Conservation (phyloP, 257 asterid genomes). For the Voacanga thouarsii region DNA sequence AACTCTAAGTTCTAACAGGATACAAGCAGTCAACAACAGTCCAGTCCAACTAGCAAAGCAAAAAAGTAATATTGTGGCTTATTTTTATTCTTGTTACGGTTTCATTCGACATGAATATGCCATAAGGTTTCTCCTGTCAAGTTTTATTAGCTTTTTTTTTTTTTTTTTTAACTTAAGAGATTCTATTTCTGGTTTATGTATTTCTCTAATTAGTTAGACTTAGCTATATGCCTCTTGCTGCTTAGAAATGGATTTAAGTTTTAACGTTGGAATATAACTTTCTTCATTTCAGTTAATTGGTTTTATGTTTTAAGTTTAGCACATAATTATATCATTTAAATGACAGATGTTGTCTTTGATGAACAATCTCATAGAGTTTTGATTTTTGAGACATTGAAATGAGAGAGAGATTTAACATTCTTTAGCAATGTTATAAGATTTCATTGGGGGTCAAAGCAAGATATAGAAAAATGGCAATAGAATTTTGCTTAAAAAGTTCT, state of each 20-base stretch:
- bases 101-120: neutral
- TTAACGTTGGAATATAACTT: too few relatives aligned
- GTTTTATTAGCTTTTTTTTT: neutral
- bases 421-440: too few relatives aligned
- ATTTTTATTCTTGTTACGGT: too few relatives aligned
- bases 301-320: neutral
- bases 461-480: neutral
- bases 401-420: neutral
- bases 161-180: too few relatives aligned
- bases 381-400: neutral
- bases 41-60: slow-evolving; percentile 34
- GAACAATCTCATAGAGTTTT: neutral
- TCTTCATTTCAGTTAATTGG: neutral
- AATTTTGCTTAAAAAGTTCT: neutral
- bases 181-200: neutral
- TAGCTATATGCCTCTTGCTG: neutral
- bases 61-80: slow-evolving; percentile 42
- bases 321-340: too few relatives aligned
- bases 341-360: neutral
- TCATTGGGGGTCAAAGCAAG: neutral
- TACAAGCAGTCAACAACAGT: slow-evolving; percentile 38
- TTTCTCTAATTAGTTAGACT: neutral
- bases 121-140: slow-evolving; percentile 12
- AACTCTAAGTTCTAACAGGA: slow-evolving; percentile 50
- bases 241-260: neutral